A percentile compares a stretch with the other conserved stretches of the same genome.
Evolutionary conservation across 2,329 filamentous ascomycete genomes (phyloP).

Genomic region (Verticillium nonalfalfae): DNA sequence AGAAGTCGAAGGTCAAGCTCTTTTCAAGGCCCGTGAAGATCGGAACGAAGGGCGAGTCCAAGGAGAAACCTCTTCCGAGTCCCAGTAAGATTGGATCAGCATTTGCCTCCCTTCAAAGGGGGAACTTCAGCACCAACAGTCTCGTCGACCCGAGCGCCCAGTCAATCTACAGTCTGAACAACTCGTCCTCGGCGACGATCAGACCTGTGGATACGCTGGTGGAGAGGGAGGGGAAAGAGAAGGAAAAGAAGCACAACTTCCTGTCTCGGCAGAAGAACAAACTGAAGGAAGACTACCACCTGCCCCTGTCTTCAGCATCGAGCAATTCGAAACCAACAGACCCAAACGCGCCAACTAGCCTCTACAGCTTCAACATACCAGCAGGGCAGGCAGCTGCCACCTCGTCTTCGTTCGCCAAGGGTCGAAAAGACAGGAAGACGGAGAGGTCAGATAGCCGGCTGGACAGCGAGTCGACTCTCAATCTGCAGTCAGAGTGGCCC

Average conservation of each 20-base stretch:
- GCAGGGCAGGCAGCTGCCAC: conserved; percentile 62
- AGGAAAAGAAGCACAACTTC: conserved; percentile 76
- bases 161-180: conserved; percentile 68
- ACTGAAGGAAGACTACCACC: conserved; percentile 65
- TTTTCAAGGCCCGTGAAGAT: conserved; percentile 76
- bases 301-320: conserved; percentile 68
- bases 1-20: conserved; percentile 73
- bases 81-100: conserved; percentile 66
- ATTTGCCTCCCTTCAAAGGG: conserved; percentile 57
- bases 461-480: conserved; percentile 43
- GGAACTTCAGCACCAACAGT: conserved; percentile 66
- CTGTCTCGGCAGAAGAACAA: conserved; percentile 75
- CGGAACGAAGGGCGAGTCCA: conserved; percentile 60
- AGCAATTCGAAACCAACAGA: conserved; percentile 74
- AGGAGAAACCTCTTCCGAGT: conserved; percentile 63
- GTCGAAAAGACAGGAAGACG: conserved; percentile 80
- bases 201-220: conserved; percentile 51
- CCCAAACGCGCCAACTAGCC: conserved; percentile 64
- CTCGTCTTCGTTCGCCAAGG: conserved; percentile 66
- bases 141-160: conserved; percentile 54
- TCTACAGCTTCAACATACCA: conserved; percentile 74
- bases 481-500: conserved; percentile 40
- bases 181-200: conserved; percentile 71
- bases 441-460: conserved; percentile 50
- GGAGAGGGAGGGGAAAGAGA: conserved; percentile 31